Evolutionary conservation across 768 basidiomycete genomes (phyloP), one percentile per base, ranked within the genome.

Genomic region (Mycena filopes): DNA sequence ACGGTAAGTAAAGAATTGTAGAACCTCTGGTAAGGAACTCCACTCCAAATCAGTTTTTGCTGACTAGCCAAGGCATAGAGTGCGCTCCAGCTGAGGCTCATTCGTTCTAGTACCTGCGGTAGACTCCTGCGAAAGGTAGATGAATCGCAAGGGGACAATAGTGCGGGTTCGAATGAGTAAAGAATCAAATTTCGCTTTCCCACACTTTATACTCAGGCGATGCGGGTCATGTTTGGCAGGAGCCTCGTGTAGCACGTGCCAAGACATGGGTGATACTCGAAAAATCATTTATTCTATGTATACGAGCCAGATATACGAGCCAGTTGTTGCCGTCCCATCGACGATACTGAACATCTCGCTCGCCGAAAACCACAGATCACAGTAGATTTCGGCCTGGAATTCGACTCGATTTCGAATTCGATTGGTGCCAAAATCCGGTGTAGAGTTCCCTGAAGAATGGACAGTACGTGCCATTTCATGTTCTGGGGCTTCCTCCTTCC

Each of bases 11-110:
- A 55, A 61, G 12, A 71, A n/a, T n/a, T 77, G 67, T 78, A 68
- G 69, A 71, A 72, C 70, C 72, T 76, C 77, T 75, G 76, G 77
- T 78, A 78, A 78, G 77, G 77, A 78, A 77, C 77, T 59, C 66
- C 70, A 72, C 73, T 71, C 71, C 75, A 78, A 67, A 59, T 74
- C 75, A 63, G 60, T 49, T 21, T 50, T 21, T 55, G 36, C 28
- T 26, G 55, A 48, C 65, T 43, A 41, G 55, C 53, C 46, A 50
- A 63, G 61, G 65, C 76, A 73, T 69, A 68, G 65, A 75, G 70
- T 70, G 72, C 50, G 77, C 77, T 78, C 77, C 77, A 78, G 76
- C 77, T 77, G 76, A 76, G 72, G 73, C 48, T 58, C 70, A 51
- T 15, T 56, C 59, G 46, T n/a, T 78, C 73, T 78, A 40, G 72